phyloP scores from a whole-genome alignment of 805 yeast genomes.

The Jamesozyma lodderae region DNA sequence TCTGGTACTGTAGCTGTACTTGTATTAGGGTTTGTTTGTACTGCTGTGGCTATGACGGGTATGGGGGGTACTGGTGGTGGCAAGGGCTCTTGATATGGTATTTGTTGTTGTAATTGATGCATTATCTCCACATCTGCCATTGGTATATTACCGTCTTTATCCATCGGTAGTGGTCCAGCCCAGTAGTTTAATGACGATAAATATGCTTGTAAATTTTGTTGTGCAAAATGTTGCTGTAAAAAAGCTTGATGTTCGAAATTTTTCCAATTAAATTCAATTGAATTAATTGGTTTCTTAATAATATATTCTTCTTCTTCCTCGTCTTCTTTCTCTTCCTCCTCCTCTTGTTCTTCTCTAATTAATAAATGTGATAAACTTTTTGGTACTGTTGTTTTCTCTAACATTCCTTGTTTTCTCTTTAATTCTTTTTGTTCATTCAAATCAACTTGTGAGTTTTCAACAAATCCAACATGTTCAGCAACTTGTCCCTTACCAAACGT shows the following conservation, averaged over 20 bases:
- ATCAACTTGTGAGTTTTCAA: conserved; percentile 33
- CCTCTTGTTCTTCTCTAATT: conserved; percentile 19
- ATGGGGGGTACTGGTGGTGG: background rate
- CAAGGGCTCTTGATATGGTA: background rate
- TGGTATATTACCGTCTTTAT: background rate
- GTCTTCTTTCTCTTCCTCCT: background rate
- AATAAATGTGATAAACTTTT: conserved; percentile 45
- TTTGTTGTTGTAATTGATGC: background rate
- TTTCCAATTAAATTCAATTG: conserved; percentile 30
- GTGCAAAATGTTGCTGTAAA: conserved; percentile 29
- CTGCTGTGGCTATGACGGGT: background rate
- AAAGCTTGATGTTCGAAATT: conserved; percentile 29
- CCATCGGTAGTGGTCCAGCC: background rate
- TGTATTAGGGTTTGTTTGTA: no score
- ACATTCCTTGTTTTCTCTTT: conserved; percentile 38
- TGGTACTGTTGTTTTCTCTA: conserved; percentile 46
- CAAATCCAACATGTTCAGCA: conserved; percentile 29
- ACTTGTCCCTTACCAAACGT: conserved; percentile 30
- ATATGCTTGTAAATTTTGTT: conserved; percentile 29
- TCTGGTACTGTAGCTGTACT: background rate
- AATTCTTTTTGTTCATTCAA: conserved; percentile 41
- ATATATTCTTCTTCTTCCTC: conserved; percentile 16
- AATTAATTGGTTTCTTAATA: conserved; percentile 27
- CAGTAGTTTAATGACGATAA: conserved; percentile 17
- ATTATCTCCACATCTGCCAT: background rate